Base-by-base conservation (phyloP, 495 filamentous ascomycete genomes). In the Margaritispora aquatica region DNA sequence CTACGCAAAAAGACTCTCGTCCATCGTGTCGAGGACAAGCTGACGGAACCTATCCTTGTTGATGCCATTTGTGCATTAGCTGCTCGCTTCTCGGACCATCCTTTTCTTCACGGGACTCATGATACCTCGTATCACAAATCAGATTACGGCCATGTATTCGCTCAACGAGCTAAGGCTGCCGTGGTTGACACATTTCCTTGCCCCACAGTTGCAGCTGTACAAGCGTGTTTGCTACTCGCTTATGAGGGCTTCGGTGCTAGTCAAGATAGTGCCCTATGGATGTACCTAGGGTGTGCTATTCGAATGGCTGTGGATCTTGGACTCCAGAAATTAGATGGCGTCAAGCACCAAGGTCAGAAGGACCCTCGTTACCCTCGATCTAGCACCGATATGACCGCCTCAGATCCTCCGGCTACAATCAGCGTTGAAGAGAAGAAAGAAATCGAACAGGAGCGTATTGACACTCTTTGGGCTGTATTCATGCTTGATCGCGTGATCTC, bases 191-290 rank as follows among this genome's bases (percentile, higher is more conserved):
- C 84, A 1, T 86, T 93, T 57, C 80, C 88, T 26, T 92, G 86
- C 56, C 89, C 90, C 17, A 89, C 85, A 11, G 81, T 95, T 21
- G 83, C 85, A 48, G 88, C 86, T 46, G 87, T 91, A 2, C 89
- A 93, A 63, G 88, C 89, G 7, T 90, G 85, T 49, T 71, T 95
- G 26, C 70, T 95, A 46, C 79, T 95, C 69, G 89, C 89, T 0
- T 95, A 95, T 69, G 87, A 92, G 61, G 85, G 89, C 44, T 95
- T 95, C 59, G 90, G 90, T 13, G 85, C 87, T 21, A 89, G 90
- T 63, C 87, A 88, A 60, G 90, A 93, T 66, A 93, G 89, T 69
- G 88, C 89, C 1, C 73, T 95, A 19, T 95, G 89, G 90, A 93
- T 92, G 89, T 92, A 92, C 63, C 73, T 93, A 17, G 90, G 90